These are phyloP conservation scores for Endocalyx cinctus DNA, from an alignment of 2,329 filamentous ascomycete genomes.

Conservation along the genomic window DNA sequence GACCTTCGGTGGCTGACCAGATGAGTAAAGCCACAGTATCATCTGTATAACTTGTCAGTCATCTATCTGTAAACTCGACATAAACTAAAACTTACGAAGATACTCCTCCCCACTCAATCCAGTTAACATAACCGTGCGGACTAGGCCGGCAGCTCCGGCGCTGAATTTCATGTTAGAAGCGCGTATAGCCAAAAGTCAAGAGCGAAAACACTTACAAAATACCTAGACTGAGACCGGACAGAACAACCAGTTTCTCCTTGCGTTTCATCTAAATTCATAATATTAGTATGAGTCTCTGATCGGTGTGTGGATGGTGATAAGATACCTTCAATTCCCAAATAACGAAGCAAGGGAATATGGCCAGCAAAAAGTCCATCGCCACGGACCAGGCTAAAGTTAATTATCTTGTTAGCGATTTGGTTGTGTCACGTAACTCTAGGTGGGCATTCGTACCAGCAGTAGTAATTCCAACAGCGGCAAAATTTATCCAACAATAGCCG, in stretches of 20 bases:
- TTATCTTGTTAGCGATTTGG: too few relatives aligned
- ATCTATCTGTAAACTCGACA: conserved; percentile 16
- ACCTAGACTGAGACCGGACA: conserved; percentile 37
- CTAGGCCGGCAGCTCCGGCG: conserved; percentile 23
- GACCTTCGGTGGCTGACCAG: conserved; percentile 35
- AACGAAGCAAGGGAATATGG: conserved; percentile 38
- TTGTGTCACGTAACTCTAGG: conserved; percentile 1
- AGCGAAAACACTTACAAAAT: conserved; percentile 28
- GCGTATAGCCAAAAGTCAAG: conserved; percentile 9
- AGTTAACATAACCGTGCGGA: conserved; percentile 24
- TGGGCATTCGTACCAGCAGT: conserved; percentile 3
- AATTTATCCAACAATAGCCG: conserved; percentile 9
- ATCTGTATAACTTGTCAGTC: conserved; percentile 15
- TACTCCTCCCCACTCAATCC: conserved; percentile 22
- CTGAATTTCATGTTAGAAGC: conserved; percentile 11
- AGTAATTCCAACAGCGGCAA: conserved; percentile 5
- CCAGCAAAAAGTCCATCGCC: conserved; percentile 34
- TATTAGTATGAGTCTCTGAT: too few relatives aligned
- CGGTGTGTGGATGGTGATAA: too few relatives aligned
- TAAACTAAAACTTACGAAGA: conserved; percentile 18
- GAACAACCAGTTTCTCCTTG: conserved; percentile 40
- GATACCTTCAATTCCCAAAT: conserved; percentile 35
- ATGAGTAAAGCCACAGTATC: conserved; percentile 31
- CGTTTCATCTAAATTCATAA: conserved; percentile 29
- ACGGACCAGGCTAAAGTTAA: conserved; percentile 13